These are phyloP conservation scores for Farysia itapuensis DNA, from an alignment of 1,284 basidiomycete species.

Conservation along the genomic window DNA sequence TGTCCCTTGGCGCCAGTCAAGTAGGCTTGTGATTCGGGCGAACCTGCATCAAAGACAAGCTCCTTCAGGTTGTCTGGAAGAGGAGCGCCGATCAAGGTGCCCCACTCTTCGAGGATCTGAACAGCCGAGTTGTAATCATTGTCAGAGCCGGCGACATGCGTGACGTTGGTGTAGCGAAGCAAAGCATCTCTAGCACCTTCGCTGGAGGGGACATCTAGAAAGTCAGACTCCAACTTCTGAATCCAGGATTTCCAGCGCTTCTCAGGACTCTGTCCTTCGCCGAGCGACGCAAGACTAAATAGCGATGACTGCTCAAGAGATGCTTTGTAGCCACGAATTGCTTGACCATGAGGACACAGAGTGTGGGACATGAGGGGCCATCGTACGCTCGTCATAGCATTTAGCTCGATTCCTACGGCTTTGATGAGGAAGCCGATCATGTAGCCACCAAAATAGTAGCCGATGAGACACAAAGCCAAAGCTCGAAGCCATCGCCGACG, in stretches of 20 bases:
- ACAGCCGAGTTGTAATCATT: slow-evolving; percentile 43
- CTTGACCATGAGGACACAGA: not conserved
- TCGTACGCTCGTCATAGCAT: no score
- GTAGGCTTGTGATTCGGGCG: slow-evolving; percentile 29
- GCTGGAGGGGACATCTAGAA: slow-evolving; percentile 32
- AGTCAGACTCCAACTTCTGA: slow-evolving; percentile 28
- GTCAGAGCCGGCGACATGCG: slow-evolving; percentile 45
- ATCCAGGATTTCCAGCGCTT: slow-evolving; percentile 19
- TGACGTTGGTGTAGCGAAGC: slow-evolving; percentile 42
- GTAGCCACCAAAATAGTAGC: no score
- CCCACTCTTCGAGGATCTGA: slow-evolving; percentile 47
- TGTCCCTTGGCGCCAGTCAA: slow-evolving; percentile 20
- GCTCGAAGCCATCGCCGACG: no score
- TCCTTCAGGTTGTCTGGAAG: slow-evolving; percentile 28
- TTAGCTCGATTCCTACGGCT: no score
- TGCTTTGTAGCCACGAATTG: not conserved
- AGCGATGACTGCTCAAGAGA: not conserved
- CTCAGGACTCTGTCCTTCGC: slow-evolving; percentile 5
- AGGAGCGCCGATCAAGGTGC: slow-evolving; percentile 37
- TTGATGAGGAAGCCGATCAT: no score
- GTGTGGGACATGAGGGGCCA: no score
- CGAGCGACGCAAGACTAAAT: not conserved
- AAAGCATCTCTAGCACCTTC: slow-evolving; percentile 32
- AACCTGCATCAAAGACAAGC: slow-evolving; percentile 53
- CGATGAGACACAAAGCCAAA: no score